Evolutionary conservation across 306 rosid genomes (phyloP), one percentile per base, ranked within the genome.

Genomic region (Vigna nakashimae): DNA sequence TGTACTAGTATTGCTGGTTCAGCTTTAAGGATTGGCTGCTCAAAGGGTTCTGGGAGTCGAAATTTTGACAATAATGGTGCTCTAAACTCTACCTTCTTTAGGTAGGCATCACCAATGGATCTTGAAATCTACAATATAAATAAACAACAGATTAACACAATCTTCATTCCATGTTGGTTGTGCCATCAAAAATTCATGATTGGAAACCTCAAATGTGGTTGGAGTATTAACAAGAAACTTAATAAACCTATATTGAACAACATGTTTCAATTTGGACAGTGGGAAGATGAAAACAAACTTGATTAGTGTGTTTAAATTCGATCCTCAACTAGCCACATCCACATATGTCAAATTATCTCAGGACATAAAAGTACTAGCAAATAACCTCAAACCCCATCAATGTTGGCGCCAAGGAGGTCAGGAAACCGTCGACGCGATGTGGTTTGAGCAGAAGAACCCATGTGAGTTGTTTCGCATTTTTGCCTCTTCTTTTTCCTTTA

Each of bases 51-150:
- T 12, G 90, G 5, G 22, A 96, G 85, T 79, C 99, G 89, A 80
- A 96, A 96, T 84, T 96, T 96, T 6, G 93, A 2, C 74, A 90
- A 45, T 9, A 96, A 84, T 71, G 99, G 99, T 76, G 88, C 92
- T 82, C 71, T 92, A 75, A 96, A 96, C 85, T 93, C 97, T 56
- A 80, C 72, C 73, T 69, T 91, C 82, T 96, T 96, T 78, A 96
- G 84, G 82, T 96, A 96, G 15, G 99, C 99, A 85, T 96, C 99
- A 10, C 99, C 99, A 50, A 96, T 82, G 75, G 99, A 93, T 86
- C 99, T 91, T 57, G 98, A 96, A 85, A 96, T 81, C 98, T 95
- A 80, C 77, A 26, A 26, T 26, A 26, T 26, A 26, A 26, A 26
- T 26, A 26, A 26, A 26, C 28, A 1, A 26, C 28, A 26, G 0